Base-by-base conservation (phyloP, 2,329 filamentous ascomycete species). In the Neospermospora avenae region DNA sequence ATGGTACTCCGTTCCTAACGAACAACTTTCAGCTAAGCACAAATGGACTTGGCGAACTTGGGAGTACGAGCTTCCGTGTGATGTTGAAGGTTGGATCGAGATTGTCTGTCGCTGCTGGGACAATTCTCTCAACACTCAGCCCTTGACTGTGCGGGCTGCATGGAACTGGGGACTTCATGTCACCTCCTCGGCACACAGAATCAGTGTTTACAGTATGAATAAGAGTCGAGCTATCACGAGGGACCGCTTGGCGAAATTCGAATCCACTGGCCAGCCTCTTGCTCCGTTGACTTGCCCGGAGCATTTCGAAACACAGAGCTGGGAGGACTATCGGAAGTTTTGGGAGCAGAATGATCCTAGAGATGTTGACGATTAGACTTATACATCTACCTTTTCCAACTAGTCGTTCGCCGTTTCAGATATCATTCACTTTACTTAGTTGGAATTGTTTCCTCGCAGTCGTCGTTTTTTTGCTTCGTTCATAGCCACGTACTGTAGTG, bases 151-250 rank as follows among this genome's bases (percentile, higher is more conserved):
- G 0, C 74, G 84, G 13, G 77, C 78, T 4, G 76, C 81, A 0
- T 87, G 81, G 66, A 88, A 88, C 67, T 88, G 84, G 84, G 85
- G 82, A 16, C 72, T 88, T 20, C 85, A 88, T 67, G 84, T 88
- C 3, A 88, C 85, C 0, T 82, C 78, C 6, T 84, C 79, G 0
- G 85, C 81, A 59, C 86, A 88, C 62, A 77, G 83, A 1, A 77
- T 88, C 65, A 81, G 78, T 54, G 72, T 87, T 6, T 88, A 87
- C 71, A 87, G 84, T 65, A 79, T 88, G 55, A 88, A 88, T 72
- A 78, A 74, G 65, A 75, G 72, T 1, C 77, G 74, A 37, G 76
- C 78, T 0, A 63, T 65, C 2, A 87, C 84, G 0, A 77, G 75
- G 18, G 72, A 72, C 34, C 74, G 83, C 0, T 72, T 87, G 16